These are phyloP conservation scores for Rhizopus arrhizus DNA, from an alignment of 371 early-diverging fungal species.

Conservation along the genomic window DNA sequence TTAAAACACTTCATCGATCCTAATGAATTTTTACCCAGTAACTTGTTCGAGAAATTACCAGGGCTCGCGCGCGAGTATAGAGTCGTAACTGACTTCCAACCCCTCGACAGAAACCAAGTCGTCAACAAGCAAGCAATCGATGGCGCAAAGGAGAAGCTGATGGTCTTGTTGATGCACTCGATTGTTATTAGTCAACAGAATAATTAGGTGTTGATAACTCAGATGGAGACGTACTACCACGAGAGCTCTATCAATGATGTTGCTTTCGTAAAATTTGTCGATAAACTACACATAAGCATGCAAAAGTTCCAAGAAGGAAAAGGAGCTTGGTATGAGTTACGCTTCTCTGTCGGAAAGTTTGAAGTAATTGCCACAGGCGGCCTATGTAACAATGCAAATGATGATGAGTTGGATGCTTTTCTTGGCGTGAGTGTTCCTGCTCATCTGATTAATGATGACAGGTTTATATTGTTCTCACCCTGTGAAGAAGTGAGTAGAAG, in stretches of 20 bases:
- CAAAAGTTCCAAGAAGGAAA: background rate
- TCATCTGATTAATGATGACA: background rate
- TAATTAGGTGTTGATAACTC: conserved; percentile 4
- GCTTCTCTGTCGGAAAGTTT: background rate
- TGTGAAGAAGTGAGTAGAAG: background rate
- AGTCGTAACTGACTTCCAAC: too few relatives aligned
- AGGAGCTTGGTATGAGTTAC: conserved; percentile 4
- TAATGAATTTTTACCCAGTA: too few relatives aligned
- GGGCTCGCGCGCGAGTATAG: too few relatives aligned
- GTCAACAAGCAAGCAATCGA: too few relatives aligned
- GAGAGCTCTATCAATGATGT: conserved; percentile 1
- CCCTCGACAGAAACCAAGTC: too few relatives aligned
- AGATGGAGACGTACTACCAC: conserved; percentile 2
- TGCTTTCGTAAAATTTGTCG: background rate
- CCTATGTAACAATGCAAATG: background rate
- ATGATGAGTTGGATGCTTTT: background rate
- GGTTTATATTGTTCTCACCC: background rate
- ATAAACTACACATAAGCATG: background rate
- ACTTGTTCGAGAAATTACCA: too few relatives aligned
- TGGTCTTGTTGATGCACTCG: too few relatives aligned
- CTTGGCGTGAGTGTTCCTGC: background rate
- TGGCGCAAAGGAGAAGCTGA: too few relatives aligned
- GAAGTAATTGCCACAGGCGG: conserved; percentile 1
- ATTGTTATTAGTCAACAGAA: background rate
- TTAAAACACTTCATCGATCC: too few relatives aligned